Evolutionary conservation across 1,284 basidiomycete species (phyloP).

Genomic region (Papiliotrema flavescens): DNA sequence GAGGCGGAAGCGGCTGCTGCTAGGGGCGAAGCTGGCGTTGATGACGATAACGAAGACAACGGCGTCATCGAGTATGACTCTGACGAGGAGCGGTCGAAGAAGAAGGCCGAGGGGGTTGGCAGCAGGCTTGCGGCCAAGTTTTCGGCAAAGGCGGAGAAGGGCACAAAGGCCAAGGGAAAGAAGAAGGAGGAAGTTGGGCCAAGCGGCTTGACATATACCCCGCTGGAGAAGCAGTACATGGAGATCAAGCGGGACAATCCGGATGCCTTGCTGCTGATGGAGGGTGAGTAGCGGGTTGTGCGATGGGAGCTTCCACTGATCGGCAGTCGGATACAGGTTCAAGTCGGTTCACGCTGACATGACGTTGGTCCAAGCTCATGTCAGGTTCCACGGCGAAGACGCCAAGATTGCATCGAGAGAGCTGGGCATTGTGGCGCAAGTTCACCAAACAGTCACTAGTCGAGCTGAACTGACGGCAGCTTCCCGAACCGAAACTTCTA

Average conservation of each 20-base stretch:
- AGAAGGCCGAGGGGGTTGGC: slow-evolving; percentile 19
- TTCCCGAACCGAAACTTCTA: slow-evolving; percentile 75
- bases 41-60: slow-evolving; percentile 8
- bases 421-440: slow-evolving; percentile 66
- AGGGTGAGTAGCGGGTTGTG: slow-evolving; percentile 47
- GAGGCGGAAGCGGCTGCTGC: slow-evolving; percentile 42
- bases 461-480: slow-evolving; percentile 10
- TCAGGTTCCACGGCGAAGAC: slow-evolving; percentile 76
- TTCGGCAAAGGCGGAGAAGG: slow-evolving; percentile 40
- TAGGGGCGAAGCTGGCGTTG: slow-evolving; percentile 17
- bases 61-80: neutral
- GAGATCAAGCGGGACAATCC: slow-evolving; percentile 68
- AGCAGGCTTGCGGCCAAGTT: slow-evolving; percentile 32
- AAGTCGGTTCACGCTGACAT: slow-evolving; percentile 34
- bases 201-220: slow-evolving; percentile 73
- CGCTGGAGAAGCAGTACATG: slow-evolving; percentile 74
- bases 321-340: slow-evolving; percentile 74
- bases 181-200: slow-evolving; percentile 62
- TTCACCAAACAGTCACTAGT: neutral
- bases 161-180: slow-evolving; percentile 33
- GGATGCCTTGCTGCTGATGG: slow-evolving; percentile 76
- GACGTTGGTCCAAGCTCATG: too few species aligned
- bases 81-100: slow-evolving; percentile 15
- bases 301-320: slow-evolving; percentile 8
- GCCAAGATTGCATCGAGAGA: slow-evolving; percentile 79